Percentiles rank a stretch among this genome's conserved stretches.
Conservation (phyloP, 108 stramenopile genomes). For the Skeletonema marinoi region DNA sequence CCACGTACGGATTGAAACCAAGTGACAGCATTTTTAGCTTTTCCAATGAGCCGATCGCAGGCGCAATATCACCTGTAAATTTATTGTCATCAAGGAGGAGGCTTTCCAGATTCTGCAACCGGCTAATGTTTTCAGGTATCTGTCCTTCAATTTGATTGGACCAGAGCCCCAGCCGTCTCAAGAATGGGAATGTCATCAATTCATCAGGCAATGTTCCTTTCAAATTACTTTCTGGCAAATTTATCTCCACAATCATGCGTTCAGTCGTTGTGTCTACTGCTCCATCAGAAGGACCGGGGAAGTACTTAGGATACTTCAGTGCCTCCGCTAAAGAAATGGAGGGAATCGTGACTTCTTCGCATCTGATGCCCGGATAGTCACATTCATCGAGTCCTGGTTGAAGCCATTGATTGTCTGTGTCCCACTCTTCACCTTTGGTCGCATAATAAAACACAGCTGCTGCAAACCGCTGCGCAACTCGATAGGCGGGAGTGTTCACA, state of each 20-base stretch:
- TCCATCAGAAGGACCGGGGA: slow-evolving; percentile 26
- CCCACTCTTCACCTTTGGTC: slow-evolving; percentile 43
- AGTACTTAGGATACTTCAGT: slow-evolving; percentile 23
- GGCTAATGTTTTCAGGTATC: slow-evolving; percentile 27
- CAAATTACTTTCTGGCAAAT: slow-evolving; percentile 49
- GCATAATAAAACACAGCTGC: slow-evolving; percentile 41
- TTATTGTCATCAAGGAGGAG: slow-evolving; percentile 38
- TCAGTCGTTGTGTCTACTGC: slow-evolving; percentile 20
- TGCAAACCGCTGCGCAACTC: slow-evolving; percentile 47
- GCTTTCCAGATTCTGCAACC: slow-evolving; percentile 23
- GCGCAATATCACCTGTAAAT: slow-evolving; percentile 35
- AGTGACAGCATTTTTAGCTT: slow-evolving; percentile 36
- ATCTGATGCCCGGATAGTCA: slow-evolving; percentile 41
- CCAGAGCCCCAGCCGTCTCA: slow-evolving; percentile 46
- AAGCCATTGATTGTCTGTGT: slow-evolving; percentile 22
- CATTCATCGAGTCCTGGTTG: slow-evolving; percentile 43
- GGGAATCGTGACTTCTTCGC: slow-evolving; percentile 42
- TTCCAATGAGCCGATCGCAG: slow-evolving; percentile 29
- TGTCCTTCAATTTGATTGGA: slow-evolving; percentile 35
- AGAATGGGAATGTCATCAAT: slow-evolving; percentile 28
- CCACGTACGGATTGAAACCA: slow-evolving; percentile 13
- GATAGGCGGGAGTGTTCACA: slow-evolving; percentile 31
- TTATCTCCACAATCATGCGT: slow-evolving; percentile 40
- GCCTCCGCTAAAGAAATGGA: slow-evolving; percentile 37
- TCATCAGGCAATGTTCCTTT: slow-evolving; percentile 32